Base-by-base conservation (phyloP, 371 early-diverging fungal genomes). In the Entomophthora muscae region DNA sequence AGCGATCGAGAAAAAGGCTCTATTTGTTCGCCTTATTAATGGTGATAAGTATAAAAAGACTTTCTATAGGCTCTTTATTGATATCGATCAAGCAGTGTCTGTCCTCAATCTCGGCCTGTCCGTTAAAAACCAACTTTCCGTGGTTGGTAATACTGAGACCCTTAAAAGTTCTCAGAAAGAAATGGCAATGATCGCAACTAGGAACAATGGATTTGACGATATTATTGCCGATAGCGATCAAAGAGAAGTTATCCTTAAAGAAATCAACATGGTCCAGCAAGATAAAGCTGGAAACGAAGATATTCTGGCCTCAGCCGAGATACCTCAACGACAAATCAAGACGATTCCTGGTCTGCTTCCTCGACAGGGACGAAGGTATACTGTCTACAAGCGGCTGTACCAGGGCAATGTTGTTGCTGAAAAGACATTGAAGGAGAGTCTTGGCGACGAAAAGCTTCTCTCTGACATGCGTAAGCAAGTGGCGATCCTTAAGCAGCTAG, bases 1-100 rank as follows among this genome's bases (percentile, higher is more conserved):
- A 51, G 33, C 31, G 26, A 32, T 32, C 26, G 61, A 61, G 22
- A 31, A 22, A 17, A 61, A 61, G 27, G 31, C 61, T 21, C 22
- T 61, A 33, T 61, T 61, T 61, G 31, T 33, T 31, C 31, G 61
- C 5, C 27, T 61, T 22, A 33, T 61, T 27, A 61, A 61, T 51
- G 61, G 61, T 13, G 61, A 61, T 22, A 32, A 61, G 22, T 61
- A 61, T 51, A 61, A 61, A 33, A 61, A 61, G n/a, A 61, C 61
- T 17, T 61, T 61, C 26, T 61, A 61, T 24, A 31, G 32, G 7
- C 27, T 61, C 3, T 61, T 61, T 61, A 61, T 61, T 42, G 61
- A 32, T 61, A 61, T 61, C 21, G 61, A 61, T 42, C 61, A 61
- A 61, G 61, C 61, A 21, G 24, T 61, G 3, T 61, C 52, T 7